A percentile compares a stretch with the other conserved stretches of the same genome.
phyloP scores from a whole-genome alignment of 352 stramenopile genomes.

The Pythium volutum region DNA sequence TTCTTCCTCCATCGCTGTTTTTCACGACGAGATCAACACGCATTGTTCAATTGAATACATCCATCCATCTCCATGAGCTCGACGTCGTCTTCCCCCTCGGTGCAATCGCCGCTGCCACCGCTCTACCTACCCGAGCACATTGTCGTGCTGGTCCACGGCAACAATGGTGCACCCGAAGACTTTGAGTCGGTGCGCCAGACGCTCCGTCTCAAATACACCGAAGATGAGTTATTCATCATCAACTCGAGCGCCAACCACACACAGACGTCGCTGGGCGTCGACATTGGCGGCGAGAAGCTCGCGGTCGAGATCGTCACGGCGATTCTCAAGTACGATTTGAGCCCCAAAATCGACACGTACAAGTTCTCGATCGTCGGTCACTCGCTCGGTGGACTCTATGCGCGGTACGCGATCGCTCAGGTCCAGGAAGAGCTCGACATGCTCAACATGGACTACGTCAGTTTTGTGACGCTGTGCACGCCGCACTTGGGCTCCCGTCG shows the following conservation, averaged over 20 bases:
- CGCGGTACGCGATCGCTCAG: constrained; percentile 59
- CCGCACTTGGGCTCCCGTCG: constrained; percentile 71
- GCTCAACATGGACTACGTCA: constrained; percentile 66
- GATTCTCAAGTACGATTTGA: constrained; percentile 61
- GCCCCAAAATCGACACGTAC: constrained; percentile 43
- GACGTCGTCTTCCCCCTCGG: constrained; percentile 20
- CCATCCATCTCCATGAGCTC: constrained; percentile 19
- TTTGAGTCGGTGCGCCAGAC: constrained; percentile 57
- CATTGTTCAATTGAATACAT: neutral
- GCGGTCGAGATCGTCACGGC: constrained; percentile 58
- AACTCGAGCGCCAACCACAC: constrained; percentile 59
- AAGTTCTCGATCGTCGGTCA: constrained; percentile 70
- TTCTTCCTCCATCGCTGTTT: neutral
- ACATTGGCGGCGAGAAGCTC: constrained; percentile 58
- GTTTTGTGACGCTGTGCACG: constrained; percentile 79
- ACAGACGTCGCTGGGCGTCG: constrained; percentile 64
- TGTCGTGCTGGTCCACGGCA: constrained; percentile 79
- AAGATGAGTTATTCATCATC: constrained; percentile 58
- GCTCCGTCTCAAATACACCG: constrained; percentile 42
- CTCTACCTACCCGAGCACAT: constrained; percentile 58
- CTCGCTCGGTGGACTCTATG: constrained; percentile 76
- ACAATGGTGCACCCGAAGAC: constrained; percentile 73
- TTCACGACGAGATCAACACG: neutral
- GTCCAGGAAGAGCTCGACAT: constrained; percentile 50
- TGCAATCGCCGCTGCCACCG: constrained; percentile 42